Base-by-base conservation (phyloP, 2,329 filamentous ascomycete genomes). In the Pyricularia grisea region DNA sequence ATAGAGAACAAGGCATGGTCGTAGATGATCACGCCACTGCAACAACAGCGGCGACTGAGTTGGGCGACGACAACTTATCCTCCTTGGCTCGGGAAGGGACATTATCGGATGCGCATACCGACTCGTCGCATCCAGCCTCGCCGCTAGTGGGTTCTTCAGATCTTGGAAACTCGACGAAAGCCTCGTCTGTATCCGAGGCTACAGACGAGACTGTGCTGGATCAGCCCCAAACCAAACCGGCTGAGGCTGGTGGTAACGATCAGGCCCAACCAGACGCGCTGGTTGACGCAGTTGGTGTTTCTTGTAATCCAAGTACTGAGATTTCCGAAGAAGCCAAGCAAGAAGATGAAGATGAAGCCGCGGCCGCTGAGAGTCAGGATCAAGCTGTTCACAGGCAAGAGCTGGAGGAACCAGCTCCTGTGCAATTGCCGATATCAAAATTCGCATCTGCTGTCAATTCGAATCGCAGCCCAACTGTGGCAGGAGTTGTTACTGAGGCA, bases 131-230 rank as follows among this genome's bases (percentile, higher is more conserved):
- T 68, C 85, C 87, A 4, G 77, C 83, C 12, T 89, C 87, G 17
- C 87, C 87, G 0, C 75, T 83, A 27, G 81, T 82, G 64, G 78
- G 78, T 25, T 81, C 81, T 20, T 88, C 86, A 6, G 87, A 89
- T 70, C 79, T 83, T 58, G 85, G 82, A 17, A 82, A 84, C 67
- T 89, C 87, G 2, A 90, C 88, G 7, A 87, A 85, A 72, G 87
- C 88, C 4, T 90, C 87, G 0, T 90, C 88, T 0, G 75, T 90
- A 11, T 89, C 87, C 6, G 88, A 88, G 70, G 86, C 84, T 1
- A 89, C 87, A 1, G 84, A 89, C 70, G 86, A 88, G 74, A 88
- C 87, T 4, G 76, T 86, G 1, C 80, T 82, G 64, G 69, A 72
- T 30, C 42, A 50, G 20, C 4, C 42, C 20, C 42, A n/a, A 9